Evolutionary conservation across 495 filamentous ascomycete species (phyloP).

Genomic region (Podospora tetraspora): DNA sequence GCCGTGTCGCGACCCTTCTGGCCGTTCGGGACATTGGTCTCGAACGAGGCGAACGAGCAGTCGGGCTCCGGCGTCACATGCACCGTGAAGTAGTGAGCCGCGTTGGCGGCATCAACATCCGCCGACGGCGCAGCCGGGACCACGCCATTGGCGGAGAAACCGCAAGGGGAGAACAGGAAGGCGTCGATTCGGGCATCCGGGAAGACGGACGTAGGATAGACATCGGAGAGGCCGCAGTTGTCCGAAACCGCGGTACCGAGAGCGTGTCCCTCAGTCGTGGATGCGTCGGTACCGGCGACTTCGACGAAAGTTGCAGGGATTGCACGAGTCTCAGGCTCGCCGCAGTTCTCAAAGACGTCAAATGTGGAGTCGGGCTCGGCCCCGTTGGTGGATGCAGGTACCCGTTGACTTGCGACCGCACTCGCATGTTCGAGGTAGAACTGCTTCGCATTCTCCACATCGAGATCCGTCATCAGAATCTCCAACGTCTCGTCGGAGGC

Average conservation of each 20-base stretch:
- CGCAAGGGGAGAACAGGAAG: slow-evolving; percentile 95
- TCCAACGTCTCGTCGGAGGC: slow-evolving; percentile 85
- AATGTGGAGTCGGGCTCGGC: slow-evolving; percentile 51
- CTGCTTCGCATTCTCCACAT: slow-evolving; percentile 86
- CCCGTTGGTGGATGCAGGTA: slow-evolving; percentile 50
- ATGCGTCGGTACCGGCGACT: slow-evolving; percentile 55
- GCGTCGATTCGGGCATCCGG: slow-evolving; percentile 93
- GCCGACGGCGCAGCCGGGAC: slow-evolving; percentile 64
- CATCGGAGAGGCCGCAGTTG: slow-evolving; percentile 77
- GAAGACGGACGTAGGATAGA: slow-evolving; percentile 81
- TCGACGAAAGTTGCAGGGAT: slow-evolving; percentile 1
- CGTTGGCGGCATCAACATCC: slow-evolving; percentile 47
- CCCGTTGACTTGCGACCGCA: slow-evolving; percentile 76
- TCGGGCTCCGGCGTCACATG: slow-evolving; percentile 97
- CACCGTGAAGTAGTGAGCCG: slow-evolving; percentile 95
- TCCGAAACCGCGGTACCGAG: slow-evolving; percentile 92
- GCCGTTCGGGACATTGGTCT: slow-evolving; percentile 94
- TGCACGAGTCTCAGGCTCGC: slow-evolving; percentile 48
- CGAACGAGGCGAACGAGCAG: slow-evolving; percentile 98
- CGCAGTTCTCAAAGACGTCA: slow-evolving; percentile 74
- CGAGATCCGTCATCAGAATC: slow-evolving; percentile 96
- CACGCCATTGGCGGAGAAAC: slow-evolving; percentile 96
- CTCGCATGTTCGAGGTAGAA: slow-evolving; percentile 94
- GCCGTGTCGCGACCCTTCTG: slow-evolving; percentile 83
- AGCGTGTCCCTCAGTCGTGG: slow-evolving; percentile 89